Base-by-base conservation (phyloP, 345 rosid genomes). In the Gossypium sturtianum region DNA sequence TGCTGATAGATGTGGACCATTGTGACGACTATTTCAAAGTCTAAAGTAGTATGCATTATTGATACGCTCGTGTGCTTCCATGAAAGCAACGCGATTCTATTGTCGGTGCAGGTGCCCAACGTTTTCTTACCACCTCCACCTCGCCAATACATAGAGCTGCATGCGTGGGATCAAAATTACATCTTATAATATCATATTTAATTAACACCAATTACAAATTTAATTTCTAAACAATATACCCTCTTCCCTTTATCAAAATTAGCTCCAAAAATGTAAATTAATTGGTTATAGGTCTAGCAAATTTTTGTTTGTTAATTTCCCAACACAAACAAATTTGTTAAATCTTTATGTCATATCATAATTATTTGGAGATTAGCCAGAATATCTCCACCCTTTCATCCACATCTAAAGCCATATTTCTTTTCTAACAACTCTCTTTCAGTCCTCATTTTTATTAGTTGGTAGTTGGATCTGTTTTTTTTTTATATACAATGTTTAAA, bases 281-380 rank as follows among this genome's bases (percentile, higher is more conserved):
- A 53, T 68, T 69, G 44, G 4, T 69, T 13, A 48, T 48, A 23
- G 56, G 58, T 13, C 15, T 69, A 16, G 12, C 16, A 22, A 22
- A 22, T 8, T 25, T 16, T 25, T 49, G 59, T 69, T 15, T 49
- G 25, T 25, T 56, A 27, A 16, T 16, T 49, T 69, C 15, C 53
- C 43, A 66, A 25, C 45, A 49, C 45, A 27, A 69, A 13, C 72
- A 49, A 68, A 49, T 23, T 49, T 25, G 4, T 25, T 27, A 49
- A 25, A 68, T 68, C 59, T 25, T n/a, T 22, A 48, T 68, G 72
- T 68, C 59, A 68, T 8, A 10, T 49, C 72, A 68, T 49, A 52
- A 49, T 49, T 68, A 25, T 68, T 25, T 13, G 7, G 58, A 25
- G 57, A 68, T 23, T 48, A 48, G 22, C 44, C 25, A 49, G 8